A percentile compares a stretch with the other conserved stretches of the same genome.
phyloP scores from a whole-genome alignment of 2,329 filamentous ascomycete species.

The Aureobasidium musti region DNA sequence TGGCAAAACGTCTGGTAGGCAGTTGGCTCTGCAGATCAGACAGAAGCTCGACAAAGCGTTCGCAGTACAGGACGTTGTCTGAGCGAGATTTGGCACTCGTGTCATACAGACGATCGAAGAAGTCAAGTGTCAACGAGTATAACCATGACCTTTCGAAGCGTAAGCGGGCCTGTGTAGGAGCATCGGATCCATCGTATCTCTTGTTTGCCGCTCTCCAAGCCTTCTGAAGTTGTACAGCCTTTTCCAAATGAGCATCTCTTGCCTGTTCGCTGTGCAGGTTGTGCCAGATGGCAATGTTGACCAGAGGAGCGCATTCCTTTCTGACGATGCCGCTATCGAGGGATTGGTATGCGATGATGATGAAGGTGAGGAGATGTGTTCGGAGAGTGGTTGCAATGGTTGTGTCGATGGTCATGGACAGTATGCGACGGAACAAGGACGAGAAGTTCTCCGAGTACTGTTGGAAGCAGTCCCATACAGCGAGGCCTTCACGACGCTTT shows the following conservation, averaged over 20 bases:
- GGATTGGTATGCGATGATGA: slow-evolving; percentile 91
- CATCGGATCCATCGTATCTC: slow-evolving; percentile 83
- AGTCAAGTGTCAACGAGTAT: slow-evolving; percentile 81
- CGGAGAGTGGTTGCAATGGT: slow-evolving; percentile 54
- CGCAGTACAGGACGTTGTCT: slow-evolving; percentile 76
- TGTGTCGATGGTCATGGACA: slow-evolving; percentile 73
- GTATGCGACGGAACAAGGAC: slow-evolving; percentile 79
- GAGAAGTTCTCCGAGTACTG: slow-evolving; percentile 81
- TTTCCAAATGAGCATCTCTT: slow-evolving; percentile 71
- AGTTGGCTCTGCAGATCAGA: slow-evolving; percentile 90
- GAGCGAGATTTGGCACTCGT: slow-evolving; percentile 37
- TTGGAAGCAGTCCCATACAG: slow-evolving; percentile 82
- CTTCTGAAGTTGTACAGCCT: slow-evolving; percentile 74
- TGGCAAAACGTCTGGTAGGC: slow-evolving; percentile 90
- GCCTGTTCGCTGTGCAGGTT: slow-evolving; percentile 78
- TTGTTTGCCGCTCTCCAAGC: slow-evolving; percentile 87
- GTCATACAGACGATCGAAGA: slow-evolving; percentile 71
- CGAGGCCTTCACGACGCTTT: slow-evolving; percentile 82
- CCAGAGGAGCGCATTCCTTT: slow-evolving; percentile 93
- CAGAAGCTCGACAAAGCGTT: slow-evolving; percentile 89
- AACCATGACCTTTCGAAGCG: slow-evolving; percentile 94
- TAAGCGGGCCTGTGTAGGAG: slow-evolving; percentile 72
- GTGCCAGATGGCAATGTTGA: slow-evolving; percentile 95
- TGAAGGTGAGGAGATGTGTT: slow-evolving; percentile 82
- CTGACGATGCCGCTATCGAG: slow-evolving; percentile 84